Evolutionary conservation across 2,329 filamentous ascomycete species (phyloP), one percentile per base, ranked within the genome.

Genomic region (Trichocomaceae sp.): DNA sequence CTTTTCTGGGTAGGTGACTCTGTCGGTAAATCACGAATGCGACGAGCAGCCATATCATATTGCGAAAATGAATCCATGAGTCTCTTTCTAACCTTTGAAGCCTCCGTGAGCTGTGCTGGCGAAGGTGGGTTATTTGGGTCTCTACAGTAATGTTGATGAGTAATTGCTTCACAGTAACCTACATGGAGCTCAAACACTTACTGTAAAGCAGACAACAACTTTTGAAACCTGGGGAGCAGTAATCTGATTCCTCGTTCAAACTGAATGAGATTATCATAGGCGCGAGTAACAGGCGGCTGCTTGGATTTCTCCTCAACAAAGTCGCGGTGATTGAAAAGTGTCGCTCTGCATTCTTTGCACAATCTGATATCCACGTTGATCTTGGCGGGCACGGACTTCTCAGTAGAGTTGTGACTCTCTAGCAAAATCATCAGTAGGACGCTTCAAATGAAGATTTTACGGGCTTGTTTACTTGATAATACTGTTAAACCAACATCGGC

Each of bases 51-150:
- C 2, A 83, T 76, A 62, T 95, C 88, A 68, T 95, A 96, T 64
- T 96, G 91, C 10, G 84, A 81, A 64, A 96, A 96, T 8, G 89
- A 87, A 63, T 96, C 91, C 56, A 90, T 91, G 1, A 96, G 78
- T 20, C 90, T 82, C 69, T 90, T 95, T n/a, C 91, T 86, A 10
- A 95, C 87, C 71, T 93, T 95, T 45, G 86, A 85, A 0, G 91
- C 91, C 62, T 96, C 90, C 52, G 88, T 81, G 45, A 96, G 84
- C 66, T 95, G 88, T 5, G 83, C 77, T 7, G 81, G 77, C 2
- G 83, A 77, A 0, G 84, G 84, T 12, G 85, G 83, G 42, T 80
- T 80, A 23, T 84, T 81, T 0, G 84, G 83, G 61, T 87, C 83
- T 69, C 75, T 77, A 50, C 37, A 23, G 52, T 17, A 12, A 33